Evolutionary conservation across 768 basidiomycete species (phyloP).

Genomic region (Boletus tylopilopsis): DNA sequence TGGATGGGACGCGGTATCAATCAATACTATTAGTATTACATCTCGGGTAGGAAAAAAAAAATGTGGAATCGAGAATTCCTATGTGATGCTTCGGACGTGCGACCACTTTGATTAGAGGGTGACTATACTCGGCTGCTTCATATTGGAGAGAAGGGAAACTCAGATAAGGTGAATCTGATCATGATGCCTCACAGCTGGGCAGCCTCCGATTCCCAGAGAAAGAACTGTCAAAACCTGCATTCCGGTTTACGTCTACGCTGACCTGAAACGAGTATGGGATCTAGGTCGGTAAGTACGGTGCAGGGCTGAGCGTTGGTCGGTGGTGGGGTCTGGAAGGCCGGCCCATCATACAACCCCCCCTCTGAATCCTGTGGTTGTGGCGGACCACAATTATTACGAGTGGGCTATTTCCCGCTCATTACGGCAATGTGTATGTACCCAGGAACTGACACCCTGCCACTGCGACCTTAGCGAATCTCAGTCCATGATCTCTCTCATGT

Average conservation of each 20-base stretch:
- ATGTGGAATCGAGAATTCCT: conserved; percentile 16
- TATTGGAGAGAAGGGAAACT: conserved; percentile 9
- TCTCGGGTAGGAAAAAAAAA: conserved; percentile 22
- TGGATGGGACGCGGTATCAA: conserved; percentile 27
- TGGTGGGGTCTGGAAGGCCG: conserved; percentile 5
- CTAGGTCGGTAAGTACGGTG: not conserved
- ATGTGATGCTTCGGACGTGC: conserved; percentile 18
- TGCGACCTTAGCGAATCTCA: conserved; percentile 19
- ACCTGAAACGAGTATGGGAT: conserved; percentile 1
- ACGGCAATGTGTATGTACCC: conserved; percentile 24
- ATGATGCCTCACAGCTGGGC: not conserved
- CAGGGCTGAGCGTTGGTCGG: not conserved
- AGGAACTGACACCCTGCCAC: conserved; percentile 14
- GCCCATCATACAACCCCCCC: conserved; percentile 1
- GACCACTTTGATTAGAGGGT: conserved; percentile 14
- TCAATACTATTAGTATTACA: no score
- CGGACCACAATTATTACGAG: conserved; percentile 18
- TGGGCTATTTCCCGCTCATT: conserved; percentile 18
- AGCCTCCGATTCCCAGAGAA: not conserved
- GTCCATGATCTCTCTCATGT: conserved; percentile 14
- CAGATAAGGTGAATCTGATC: conserved; percentile 16
- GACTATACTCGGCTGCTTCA: conserved; percentile 17
- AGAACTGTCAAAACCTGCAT: not conserved
- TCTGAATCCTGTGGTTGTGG: conserved; percentile 16
- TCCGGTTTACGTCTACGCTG: conserved; percentile 16